Percentiles rank a stretch among this genome's conserved stretches.
Evolutionary conservation across 2,329 filamentous ascomycete species (phyloP).

Genomic region (Calonectria multiphialidica): DNA sequence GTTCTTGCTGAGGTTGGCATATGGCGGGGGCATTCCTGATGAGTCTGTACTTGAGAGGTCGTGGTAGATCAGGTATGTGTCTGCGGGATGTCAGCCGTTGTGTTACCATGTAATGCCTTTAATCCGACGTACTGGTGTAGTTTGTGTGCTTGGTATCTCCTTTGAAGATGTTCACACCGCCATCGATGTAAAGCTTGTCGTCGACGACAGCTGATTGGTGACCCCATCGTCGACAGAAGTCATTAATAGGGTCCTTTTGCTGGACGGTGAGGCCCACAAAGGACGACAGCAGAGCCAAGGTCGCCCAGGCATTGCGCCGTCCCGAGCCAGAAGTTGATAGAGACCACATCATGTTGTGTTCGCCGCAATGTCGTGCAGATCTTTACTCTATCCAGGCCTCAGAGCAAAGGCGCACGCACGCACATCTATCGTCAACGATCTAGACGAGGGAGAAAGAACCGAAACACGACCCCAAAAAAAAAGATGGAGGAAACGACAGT

Average conservation of each 20-base stretch:
- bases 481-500: background rate
- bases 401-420: background rate
- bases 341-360: constrained; percentile 38
- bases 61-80: constrained; percentile 61
- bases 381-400: background rate
- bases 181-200: constrained; percentile 72
- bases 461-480: background rate
- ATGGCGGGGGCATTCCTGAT: constrained; percentile 63
- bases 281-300: constrained; percentile 34
- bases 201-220: constrained; percentile 73
- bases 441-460: background rate
- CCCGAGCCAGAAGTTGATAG: constrained; percentile 25
- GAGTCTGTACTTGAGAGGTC: constrained; percentile 61
- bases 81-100: background rate
- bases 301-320: constrained; percentile 23
- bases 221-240: constrained; percentile 67
- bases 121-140: constrained; percentile 63
- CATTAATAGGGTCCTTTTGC: constrained; percentile 62
- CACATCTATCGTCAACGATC: background rate
- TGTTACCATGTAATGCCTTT: background rate
- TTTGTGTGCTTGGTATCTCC: constrained; percentile 61
- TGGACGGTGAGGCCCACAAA: constrained; percentile 40
- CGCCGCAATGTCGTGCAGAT: constrained; percentile 19
- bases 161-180: constrained; percentile 68
- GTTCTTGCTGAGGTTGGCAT: constrained; percentile 71